phyloP scores from a whole-genome alignment of 495 filamentous ascomycete genomes.

The Xylaria scruposa region DNA sequence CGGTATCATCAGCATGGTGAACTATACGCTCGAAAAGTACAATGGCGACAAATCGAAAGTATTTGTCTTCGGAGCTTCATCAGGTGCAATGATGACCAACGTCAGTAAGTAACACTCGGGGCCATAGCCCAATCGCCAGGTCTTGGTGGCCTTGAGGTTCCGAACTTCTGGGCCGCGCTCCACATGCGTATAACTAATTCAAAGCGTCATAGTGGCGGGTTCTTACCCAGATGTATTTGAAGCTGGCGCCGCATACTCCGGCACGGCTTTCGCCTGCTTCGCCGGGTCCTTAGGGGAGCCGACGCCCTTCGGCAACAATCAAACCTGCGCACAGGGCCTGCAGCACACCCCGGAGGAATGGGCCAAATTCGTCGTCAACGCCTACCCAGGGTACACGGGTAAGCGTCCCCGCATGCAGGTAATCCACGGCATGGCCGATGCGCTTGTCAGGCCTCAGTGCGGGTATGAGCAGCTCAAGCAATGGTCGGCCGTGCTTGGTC shows the following conservation, averaged over 20 bases:
- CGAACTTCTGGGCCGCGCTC: not conserved
- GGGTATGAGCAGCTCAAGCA: constrained; percentile 63
- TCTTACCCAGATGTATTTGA: constrained; percentile 65
- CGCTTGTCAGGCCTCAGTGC: constrained; percentile 55
- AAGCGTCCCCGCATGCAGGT: constrained; percentile 61
- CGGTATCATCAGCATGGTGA: constrained; percentile 64
- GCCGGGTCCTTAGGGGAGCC: constrained; percentile 37
- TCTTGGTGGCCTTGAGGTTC: not conserved
- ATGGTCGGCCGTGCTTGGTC: constrained; percentile 61
- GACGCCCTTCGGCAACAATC: constrained; percentile 52
- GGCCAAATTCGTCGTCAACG: constrained; percentile 55
- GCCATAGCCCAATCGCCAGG: not conserved
- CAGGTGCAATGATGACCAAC: constrained; percentile 67
- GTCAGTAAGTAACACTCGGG: constrained; percentile 36
- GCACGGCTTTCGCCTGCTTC: constrained; percentile 61
- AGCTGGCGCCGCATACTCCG: constrained; percentile 62
- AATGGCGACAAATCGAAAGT: constrained; percentile 53
- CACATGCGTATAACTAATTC: not conserved
- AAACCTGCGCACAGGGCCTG: constrained; percentile 60
- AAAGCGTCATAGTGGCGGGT: constrained; percentile 48
- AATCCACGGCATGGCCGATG: constrained; percentile 59
- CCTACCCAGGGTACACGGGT: constrained; percentile 62
- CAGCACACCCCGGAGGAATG: constrained; percentile 56
- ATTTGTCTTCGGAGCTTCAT: constrained; percentile 60
- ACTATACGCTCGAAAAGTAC: constrained; percentile 57